Percentiles rank a stretch among this genome's conserved stretches.
phyloP scores from a whole-genome alignment of 73 alveolate species.

The Stentor coeruleus region DNA sequence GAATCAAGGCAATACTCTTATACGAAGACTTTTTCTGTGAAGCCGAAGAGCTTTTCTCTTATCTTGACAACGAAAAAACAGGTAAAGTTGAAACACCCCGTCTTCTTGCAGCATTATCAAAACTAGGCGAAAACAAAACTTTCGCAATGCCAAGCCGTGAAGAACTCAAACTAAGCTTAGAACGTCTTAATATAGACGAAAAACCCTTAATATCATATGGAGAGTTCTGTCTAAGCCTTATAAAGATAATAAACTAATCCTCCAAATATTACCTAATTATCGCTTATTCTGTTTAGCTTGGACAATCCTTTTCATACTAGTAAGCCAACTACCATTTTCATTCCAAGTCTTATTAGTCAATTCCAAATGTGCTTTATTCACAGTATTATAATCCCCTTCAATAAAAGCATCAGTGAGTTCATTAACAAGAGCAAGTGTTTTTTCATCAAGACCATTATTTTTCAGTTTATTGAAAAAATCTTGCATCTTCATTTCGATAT shows the following conservation, averaged over 20 bases:
- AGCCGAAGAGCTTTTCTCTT: constrained; percentile 47
- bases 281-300: constrained; percentile 24
- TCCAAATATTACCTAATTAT: too few species aligned
- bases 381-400: background rate
- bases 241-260: background rate
- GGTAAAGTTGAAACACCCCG: constrained; percentile 37
- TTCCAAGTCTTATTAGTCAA: background rate
- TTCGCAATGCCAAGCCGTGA: background rate
- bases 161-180: background rate
- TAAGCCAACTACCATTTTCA: constrained; percentile 19
- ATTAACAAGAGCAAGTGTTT: background rate
- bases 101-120: background rate
- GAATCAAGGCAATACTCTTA: constrained; percentile 49
- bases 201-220: background rate
- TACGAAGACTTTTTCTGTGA: constrained; percentile 55
- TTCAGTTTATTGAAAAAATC: constrained; percentile 18
- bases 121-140: background rate
- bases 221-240: background rate
- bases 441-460: background rate
- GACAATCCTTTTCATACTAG: constrained; percentile 6
- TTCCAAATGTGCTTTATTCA: background rate
- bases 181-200: background rate
- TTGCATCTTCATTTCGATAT: background rate
- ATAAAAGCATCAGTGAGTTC: background rate
- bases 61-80: constrained; percentile 37